Percentiles rank a stretch among this genome's conserved stretches.
Conservation (phyloP, 1,284 basidiomycete species). For the Boletellus dicymbophilus region DNA sequence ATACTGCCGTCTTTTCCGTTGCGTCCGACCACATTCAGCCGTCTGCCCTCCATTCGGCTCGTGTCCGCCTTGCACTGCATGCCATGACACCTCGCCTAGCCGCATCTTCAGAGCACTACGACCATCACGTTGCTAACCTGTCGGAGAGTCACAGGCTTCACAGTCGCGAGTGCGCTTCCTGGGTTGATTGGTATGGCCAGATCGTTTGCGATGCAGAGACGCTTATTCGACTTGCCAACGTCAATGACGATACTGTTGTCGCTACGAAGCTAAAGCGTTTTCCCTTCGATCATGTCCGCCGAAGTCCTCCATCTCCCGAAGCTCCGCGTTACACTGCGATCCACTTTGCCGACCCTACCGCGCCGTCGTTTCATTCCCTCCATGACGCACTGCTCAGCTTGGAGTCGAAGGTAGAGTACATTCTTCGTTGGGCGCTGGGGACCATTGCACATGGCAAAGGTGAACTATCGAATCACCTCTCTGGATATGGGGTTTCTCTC, state of each 20-base stretch:
- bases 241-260: slow-evolving; percentile 18
- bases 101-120: slow-evolving; percentile 71
- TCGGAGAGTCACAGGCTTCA: slow-evolving; percentile 26
- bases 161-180: slow-evolving; percentile 61
- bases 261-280: slow-evolving; percentile 46
- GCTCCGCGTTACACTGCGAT: slow-evolving; percentile 62
- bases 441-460: slow-evolving; percentile 35
- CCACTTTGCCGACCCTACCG: slow-evolving; percentile 67
- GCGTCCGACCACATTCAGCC: slow-evolving; percentile 48
- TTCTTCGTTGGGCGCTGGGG: slow-evolving; percentile 54
- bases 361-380: slow-evolving; percentile 64
- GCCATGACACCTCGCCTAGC: slow-evolving; percentile 71
- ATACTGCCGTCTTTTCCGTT: slow-evolving; percentile 54
- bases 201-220: slow-evolving; percentile 73
- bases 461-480: slow-evolving; percentile 50
- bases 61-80: slow-evolving; percentile 69
- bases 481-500: slow-evolving; percentile 90
- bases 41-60: slow-evolving; percentile 50
- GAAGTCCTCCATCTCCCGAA: slow-evolving; percentile 43
- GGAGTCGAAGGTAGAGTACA: slow-evolving; percentile 61
- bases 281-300: slow-evolving; percentile 73
- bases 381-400: slow-evolving; percentile 62
- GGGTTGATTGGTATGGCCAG: slow-evolving; percentile 88
- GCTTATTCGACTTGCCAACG: slow-evolving; percentile 51
- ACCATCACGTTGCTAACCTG: slow-evolving; percentile 40